Evolutionary conservation across 1,139 yeast species (phyloP), one percentile per base, ranked within the genome.

Genomic region (Suhomyces atakaporum): DNA sequence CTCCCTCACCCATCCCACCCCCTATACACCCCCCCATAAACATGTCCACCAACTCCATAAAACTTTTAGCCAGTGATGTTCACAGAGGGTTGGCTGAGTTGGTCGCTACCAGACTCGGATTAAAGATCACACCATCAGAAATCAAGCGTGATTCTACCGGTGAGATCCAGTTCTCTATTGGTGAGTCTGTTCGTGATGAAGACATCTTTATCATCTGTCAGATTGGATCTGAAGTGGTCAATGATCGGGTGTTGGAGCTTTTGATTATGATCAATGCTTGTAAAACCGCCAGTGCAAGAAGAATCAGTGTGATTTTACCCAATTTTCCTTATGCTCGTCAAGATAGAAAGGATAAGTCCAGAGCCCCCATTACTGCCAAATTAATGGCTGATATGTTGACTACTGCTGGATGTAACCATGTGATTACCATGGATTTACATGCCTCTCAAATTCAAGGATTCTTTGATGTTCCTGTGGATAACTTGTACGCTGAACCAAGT

Each of bases 381-480:
- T 75, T 90, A 44, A 86, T 90, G 81, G 97, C 98, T 27, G 92
- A 90, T 56, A 79, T 92, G 85, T 71, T 92, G 43, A 88, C 92
- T 39, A 86, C 96, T 3, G 96, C 97, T 11, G 98, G 98, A 7
- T 90, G 97, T 61, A 81, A 89, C 61, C 98, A 92, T 63, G 96
- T 92, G 23, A 92, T 92, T 51, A 92, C 97, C 28, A 88, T 92
- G 96, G 98, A 92, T 60, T 71, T 92, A 53, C 98, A 92, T 56
- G 98, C 97, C 7, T 84, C 96, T 11, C 98, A 92, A 63, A 92
- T 92, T 54, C 98, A 92, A 66, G 98, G 98, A 9, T 92, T 92
- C 59, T 92, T 92, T 56, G 86, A 86, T 49, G 90, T 88, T 10
- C 98, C 98, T 1, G 98, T 92, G 19, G 98, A 92, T 64, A 92